These are phyloP conservation scores for Trametes gibbosa DNA, from an alignment of 768 basidiomycete genomes.

Conservation along the genomic window DNA sequence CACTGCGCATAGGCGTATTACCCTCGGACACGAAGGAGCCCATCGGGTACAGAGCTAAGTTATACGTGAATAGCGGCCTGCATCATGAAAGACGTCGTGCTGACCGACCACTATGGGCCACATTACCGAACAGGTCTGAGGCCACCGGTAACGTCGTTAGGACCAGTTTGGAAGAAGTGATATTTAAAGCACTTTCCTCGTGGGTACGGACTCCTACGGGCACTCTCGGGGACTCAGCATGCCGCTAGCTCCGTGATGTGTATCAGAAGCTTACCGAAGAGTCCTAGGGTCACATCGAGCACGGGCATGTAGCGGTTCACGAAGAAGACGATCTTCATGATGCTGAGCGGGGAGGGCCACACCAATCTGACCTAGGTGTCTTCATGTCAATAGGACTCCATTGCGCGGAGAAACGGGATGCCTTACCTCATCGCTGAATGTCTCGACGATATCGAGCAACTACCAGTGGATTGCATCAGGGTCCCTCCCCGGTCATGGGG, in stretches of 20 bases:
- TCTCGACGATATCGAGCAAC: background rate
- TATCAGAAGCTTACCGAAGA: background rate
- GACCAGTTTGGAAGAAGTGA: no score
- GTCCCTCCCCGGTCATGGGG: no score
- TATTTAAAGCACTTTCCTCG: background rate
- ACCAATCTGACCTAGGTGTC: background rate
- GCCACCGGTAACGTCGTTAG: background rate
- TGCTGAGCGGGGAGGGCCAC: background rate
- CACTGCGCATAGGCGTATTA: background rate
- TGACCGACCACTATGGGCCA: background rate
- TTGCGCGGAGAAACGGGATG: no score
- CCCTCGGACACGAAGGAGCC: background rate
- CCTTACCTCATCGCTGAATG: slow-evolving; percentile 3
- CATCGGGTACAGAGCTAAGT: background rate
- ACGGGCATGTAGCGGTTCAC: slow-evolving; percentile 9
- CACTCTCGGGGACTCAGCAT: background rate
- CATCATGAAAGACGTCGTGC: background rate
- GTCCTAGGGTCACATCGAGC: background rate
- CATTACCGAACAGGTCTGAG: background rate
- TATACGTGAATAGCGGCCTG: background rate
- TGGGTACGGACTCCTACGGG: background rate
- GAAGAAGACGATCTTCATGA: slow-evolving; percentile 9
- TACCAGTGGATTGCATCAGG: background rate
- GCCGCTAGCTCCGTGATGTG: background rate
- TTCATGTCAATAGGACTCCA: background rate